These are phyloP conservation scores for Picochlorum sp. DNA, from an alignment of 139 green algal genomes.

Conservation along the genomic window DNA sequence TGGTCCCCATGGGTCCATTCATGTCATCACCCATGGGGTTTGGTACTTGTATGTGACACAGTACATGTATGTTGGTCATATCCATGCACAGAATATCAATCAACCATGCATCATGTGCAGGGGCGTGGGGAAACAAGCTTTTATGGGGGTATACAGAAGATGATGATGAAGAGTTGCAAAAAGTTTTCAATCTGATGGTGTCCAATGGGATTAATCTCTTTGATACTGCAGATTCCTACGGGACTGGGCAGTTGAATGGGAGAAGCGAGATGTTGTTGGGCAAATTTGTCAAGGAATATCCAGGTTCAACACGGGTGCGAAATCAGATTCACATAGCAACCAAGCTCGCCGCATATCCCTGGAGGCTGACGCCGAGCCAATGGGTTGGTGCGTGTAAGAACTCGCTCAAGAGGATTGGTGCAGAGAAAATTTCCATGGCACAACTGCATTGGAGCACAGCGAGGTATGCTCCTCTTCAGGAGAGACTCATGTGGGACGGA, in stretches of 20 bases:
- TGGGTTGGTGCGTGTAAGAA: conserved; percentile 56
- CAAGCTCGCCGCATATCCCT: conserved; percentile 79
- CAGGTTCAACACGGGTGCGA: conserved; percentile 22
- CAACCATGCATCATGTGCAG: conserved; percentile 5
- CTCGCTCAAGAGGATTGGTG: conserved; percentile 42
- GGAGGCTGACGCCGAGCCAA: conserved; percentile 64
- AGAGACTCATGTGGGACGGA: conserved; percentile 64
- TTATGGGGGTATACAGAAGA: conserved; percentile 81
- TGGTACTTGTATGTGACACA: conserved; percentile 48
- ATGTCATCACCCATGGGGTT: conserved; percentile 60
- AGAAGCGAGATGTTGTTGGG: conserved; percentile 59
- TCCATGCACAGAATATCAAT: conserved; percentile 9
- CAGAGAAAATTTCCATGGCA: conserved; percentile 56
- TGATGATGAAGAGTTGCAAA: conserved; percentile 81
- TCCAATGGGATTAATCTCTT: conserved; percentile 70
- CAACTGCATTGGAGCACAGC: conserved; percentile 85
- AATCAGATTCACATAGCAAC: conserved; percentile 56
- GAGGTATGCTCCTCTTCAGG: conserved; percentile 78
- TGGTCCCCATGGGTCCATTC: conserved; percentile 37
- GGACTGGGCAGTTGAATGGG: conserved; percentile 47
- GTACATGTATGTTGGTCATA: not conserved
- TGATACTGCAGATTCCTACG: conserved; percentile 79
- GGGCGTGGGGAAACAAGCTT: conserved; percentile 69
- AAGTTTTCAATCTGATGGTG: conserved; percentile 80
- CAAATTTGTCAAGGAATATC: conserved; percentile 57